Percentiles rank a stretch among this genome's conserved stretches.
Evolutionary conservation across 2,329 filamentous ascomycete genomes (phyloP).

Genomic region (Colletotrichum sp.): DNA sequence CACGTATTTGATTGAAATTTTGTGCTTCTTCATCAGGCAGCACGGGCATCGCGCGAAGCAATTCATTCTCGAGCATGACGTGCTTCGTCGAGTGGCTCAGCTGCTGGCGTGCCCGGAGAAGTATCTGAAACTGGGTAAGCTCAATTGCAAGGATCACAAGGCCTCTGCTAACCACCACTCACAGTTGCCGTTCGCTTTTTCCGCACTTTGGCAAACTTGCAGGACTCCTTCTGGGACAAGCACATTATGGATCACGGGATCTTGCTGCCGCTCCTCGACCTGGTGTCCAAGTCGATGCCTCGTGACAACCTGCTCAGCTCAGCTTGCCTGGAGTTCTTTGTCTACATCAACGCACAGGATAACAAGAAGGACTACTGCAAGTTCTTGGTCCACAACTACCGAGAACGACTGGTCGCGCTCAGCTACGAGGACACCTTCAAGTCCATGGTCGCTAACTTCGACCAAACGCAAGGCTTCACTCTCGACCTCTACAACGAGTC

Average conservation of each 20-base stretch:
- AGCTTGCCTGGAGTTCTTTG: slow-evolving; percentile 91
- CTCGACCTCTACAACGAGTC: slow-evolving; percentile 77
- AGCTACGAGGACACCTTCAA: slow-evolving; percentile 88
- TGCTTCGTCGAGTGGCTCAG: slow-evolving; percentile 81
- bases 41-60: slow-evolving; percentile 87
- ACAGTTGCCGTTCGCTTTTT: slow-evolving; percentile 91
- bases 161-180: background rate
- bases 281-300: slow-evolving; percentile 85
- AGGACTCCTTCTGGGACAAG: slow-evolving; percentile 90
- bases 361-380: slow-evolving; percentile 81
- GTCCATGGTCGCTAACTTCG: slow-evolving; percentile 76
- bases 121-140: slow-evolving; percentile 85
- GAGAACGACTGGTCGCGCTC: slow-evolving; percentile 76
- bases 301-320: slow-evolving; percentile 94
- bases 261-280: slow-evolving; percentile 83
- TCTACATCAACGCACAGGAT: slow-evolving; percentile 79
- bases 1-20: slow-evolving; percentile 87
- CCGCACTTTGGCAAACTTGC: slow-evolving; percentile 81
- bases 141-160: background rate
- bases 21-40: slow-evolving; percentile 92
- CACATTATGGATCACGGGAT: slow-evolving; percentile 83
- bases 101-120: slow-evolving; percentile 86
- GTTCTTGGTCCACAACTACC: slow-evolving; percentile 84
- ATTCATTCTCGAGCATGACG: slow-evolving; percentile 81
- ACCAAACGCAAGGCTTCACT: slow-evolving; percentile 75